Conservation (phyloP, 768 basidiomycete species). For the Phylloporus sp. region DNA sequence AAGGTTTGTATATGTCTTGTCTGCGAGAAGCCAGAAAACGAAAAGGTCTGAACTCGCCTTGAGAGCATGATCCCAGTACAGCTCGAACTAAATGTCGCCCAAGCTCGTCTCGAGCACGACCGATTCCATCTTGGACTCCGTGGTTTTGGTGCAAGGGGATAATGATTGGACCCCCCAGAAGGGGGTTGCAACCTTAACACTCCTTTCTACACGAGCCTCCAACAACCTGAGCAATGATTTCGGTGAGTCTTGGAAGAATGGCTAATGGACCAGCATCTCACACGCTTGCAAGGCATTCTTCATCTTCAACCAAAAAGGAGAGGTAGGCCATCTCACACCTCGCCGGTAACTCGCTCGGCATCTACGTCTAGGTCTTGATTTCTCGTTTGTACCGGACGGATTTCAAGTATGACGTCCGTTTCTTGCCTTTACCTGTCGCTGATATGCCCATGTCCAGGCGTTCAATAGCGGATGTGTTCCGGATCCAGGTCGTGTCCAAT, state of each 20-base stretch:
- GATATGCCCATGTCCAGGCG: constrained; percentile 48
- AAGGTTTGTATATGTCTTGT: no score
- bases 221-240: constrained; percentile 48
- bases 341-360: neutral
- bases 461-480: constrained; percentile 95
- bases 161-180: no score
- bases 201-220: no score
- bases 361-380: constrained; percentile 71
- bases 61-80: no score
- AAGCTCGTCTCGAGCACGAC: constrained; percentile 78
- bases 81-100: constrained; percentile 83
- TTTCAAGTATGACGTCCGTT: constrained; percentile 67
- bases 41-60: neutral
- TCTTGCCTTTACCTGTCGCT: constrained; percentile 1
- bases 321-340: constrained; percentile 52
- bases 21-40: neutral
- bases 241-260: constrained; percentile 31
- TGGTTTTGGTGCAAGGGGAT: no score
- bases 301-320: constrained; percentile 99
- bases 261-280: neutral
- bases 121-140: constrained; percentile 35
- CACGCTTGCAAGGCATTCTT: constrained; percentile 79
- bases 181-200: no score
- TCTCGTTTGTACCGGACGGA: constrained; percentile 94
- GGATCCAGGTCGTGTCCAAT: constrained; percentile 98